Evolutionary conservation across 257 asterid species (phyloP).

Genomic region (Lycium barbarum): DNA sequence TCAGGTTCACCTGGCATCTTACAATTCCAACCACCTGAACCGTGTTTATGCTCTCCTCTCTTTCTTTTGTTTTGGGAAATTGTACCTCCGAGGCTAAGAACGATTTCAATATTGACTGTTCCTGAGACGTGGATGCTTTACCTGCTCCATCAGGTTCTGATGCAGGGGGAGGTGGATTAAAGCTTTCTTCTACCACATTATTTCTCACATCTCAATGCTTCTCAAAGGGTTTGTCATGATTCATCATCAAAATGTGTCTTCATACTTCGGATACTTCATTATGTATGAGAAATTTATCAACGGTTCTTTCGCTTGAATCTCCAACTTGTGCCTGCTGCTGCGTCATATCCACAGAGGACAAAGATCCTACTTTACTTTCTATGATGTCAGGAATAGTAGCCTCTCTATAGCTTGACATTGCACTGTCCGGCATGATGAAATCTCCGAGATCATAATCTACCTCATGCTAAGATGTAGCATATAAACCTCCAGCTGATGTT

Average conservation of each 20-base stretch:
- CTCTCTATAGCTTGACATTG: conserved; percentile 29
- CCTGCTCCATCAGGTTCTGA: conserved; percentile 39
- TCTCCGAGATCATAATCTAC: conserved; percentile 32
- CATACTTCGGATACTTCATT: conserved; percentile 65
- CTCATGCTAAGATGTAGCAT: conserved; percentile 20
- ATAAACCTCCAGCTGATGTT: conserved; percentile 33
- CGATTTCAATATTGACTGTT: conserved; percentile 47
- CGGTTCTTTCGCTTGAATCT: conserved; percentile 57
- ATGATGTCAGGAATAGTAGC: not conserved
- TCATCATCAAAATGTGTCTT: conserved; percentile 43
- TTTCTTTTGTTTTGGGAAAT: conserved; percentile 81
- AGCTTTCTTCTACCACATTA: conserved; percentile 64
- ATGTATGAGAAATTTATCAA: conserved; percentile 72
- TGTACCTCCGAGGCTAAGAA: conserved; percentile 58
- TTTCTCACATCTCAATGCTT: conserved; percentile 52
- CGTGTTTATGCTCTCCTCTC: conserved; percentile 86
- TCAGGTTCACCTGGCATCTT: conserved; percentile 66
- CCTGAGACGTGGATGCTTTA: conserved; percentile 38
- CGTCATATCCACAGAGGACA: conserved; percentile 34
- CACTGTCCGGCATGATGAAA: conserved; percentile 43
- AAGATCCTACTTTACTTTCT: conserved; percentile 43
- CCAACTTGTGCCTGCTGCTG: conserved; percentile 32
- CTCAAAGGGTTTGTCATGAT: conserved; percentile 43
- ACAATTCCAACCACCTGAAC: conserved; percentile 72
- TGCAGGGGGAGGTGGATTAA: conserved; percentile 40